Evolutionary conservation across 352 stramenopile species (phyloP).

Genomic region (Phytophthora syringae): DNA sequence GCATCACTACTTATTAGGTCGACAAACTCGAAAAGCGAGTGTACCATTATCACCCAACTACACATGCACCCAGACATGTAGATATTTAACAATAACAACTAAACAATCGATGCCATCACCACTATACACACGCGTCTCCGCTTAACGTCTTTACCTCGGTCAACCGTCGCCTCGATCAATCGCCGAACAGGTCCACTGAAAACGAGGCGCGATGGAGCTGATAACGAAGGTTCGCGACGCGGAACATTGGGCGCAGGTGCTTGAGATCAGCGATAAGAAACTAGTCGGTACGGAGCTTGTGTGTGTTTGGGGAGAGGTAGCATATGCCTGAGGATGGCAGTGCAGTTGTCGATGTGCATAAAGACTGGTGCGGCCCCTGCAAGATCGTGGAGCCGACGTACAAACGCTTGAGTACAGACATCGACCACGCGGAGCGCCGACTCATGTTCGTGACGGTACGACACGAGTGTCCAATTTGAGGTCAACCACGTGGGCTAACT

Average conservation of each 20-base stretch:
- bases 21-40: conserved; percentile 25
- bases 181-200: conserved; percentile 14
- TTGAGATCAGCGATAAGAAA: conserved; percentile 68
- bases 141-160: not conserved
- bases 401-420: conserved; percentile 64
- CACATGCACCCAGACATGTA: conserved; percentile 25
- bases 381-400: conserved; percentile 84
- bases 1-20: conserved; percentile 34
- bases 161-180: conserved; percentile 10
- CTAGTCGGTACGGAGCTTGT: conserved; percentile 48
- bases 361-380: conserved; percentile 75
- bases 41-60: conserved; percentile 25
- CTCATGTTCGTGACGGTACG: conserved; percentile 62
- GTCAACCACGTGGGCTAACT: not conserved
- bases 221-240: conserved; percentile 63
- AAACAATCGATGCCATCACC: conserved; percentile 1
- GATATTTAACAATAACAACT: conserved; percentile 37
- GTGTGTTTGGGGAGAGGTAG: not conserved
- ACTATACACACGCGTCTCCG: not conserved
- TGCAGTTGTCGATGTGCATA: conserved; percentile 72
- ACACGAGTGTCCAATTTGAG: not conserved
- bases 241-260: conserved; percentile 64
- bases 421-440: conserved; percentile 60
- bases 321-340: conserved; percentile 1
- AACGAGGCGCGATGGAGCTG: conserved; percentile 41